These are phyloP conservation scores for Lathyrus oleraceus DNA, from an alignment of 306 rosid species.

Conservation along the genomic window DNA sequence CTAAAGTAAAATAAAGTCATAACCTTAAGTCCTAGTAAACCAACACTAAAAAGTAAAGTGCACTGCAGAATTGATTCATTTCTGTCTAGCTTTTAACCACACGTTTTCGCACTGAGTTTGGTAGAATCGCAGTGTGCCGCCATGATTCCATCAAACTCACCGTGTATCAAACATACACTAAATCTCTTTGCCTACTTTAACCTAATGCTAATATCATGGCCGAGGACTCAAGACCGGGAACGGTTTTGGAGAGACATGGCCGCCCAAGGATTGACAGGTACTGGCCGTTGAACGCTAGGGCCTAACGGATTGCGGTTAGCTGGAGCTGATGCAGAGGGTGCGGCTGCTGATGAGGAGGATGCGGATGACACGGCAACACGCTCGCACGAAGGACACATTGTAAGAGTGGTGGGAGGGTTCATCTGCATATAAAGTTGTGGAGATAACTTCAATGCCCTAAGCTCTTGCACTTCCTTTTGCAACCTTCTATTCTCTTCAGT, in stretches of 20 bases:
- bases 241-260: slow-evolving; percentile 49
- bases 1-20: slow-evolving; percentile 35
- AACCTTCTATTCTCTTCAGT: slow-evolving; percentile 80
- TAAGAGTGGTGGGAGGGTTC: slow-evolving; percentile 96
- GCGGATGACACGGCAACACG: slow-evolving; percentile 65
- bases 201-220: background rate
- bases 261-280: slow-evolving; percentile 69
- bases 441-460: slow-evolving; percentile 82
- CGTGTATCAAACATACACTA: background rate
- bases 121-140: background rate
- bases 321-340: slow-evolving; percentile 24
- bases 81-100: slow-evolving; percentile 9
- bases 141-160: background rate
- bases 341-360: slow-evolving; percentile 43
- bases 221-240: slow-evolving; percentile 21
- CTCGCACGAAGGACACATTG: slow-evolving; percentile 96
- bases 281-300: slow-evolving; percentile 41
- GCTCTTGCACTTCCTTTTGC: slow-evolving; percentile 93
- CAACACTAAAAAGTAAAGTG: slow-evolving; percentile 10
- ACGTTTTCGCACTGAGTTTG: background rate
- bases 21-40: slow-evolving; percentile 29
- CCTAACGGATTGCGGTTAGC: slow-evolving; percentile 30
- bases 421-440: slow-evolving; percentile 89
- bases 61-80: slow-evolving; percentile 33
- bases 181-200: background rate